Percentiles rank a stretch among this genome's conserved stretches.
Conservation (phyloP, 2,329 filamentous ascomycete species). For the Nothophoma quercina region DNA sequence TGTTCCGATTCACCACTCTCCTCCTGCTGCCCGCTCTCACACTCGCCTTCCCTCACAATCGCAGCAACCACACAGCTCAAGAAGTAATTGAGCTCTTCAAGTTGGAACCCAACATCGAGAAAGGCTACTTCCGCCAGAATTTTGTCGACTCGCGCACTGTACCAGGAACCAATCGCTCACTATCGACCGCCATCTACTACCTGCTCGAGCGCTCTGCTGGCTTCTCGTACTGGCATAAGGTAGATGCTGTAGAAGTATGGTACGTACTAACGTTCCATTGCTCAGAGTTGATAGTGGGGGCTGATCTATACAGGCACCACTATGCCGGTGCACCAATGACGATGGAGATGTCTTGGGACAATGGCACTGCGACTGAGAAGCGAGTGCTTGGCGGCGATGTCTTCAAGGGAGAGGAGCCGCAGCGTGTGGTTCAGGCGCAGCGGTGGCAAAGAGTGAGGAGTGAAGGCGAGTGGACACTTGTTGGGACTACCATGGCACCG, state of each 20-base stretch:
- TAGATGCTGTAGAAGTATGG: constrained; percentile 54
- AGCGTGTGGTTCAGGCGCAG: constrained; percentile 50
- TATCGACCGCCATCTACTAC: constrained; percentile 62
- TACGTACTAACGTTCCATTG: not conserved
- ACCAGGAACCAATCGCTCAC: constrained; percentile 41
- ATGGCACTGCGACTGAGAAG: not conserved
- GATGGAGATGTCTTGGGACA: constrained; percentile 28
- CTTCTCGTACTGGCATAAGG: constrained; percentile 57
- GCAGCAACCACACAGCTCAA: not conserved
- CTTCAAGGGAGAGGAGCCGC: constrained; percentile 53
- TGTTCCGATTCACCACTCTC: not conserved
- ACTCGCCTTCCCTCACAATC: not conserved
- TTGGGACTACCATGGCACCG: constrained; percentile 43
- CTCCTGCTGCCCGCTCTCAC: not conserved
- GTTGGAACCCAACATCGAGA: not conserved
- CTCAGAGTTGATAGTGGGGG: not conserved
- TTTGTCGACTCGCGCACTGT: not conserved
- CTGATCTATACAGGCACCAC: constrained; percentile 2
- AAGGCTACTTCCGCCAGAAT: not conserved
- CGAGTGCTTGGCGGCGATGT: constrained; percentile 40
- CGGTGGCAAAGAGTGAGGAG: constrained; percentile 59
- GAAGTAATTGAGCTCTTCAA: not conserved
- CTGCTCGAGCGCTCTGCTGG: constrained; percentile 54
- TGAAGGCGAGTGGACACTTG: constrained; percentile 57
- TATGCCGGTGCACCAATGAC: constrained; percentile 60